These are phyloP conservation scores for Astrephomene gubernaculifera DNA, from an alignment of 139 green algal species.

Conservation along the genomic window DNA sequence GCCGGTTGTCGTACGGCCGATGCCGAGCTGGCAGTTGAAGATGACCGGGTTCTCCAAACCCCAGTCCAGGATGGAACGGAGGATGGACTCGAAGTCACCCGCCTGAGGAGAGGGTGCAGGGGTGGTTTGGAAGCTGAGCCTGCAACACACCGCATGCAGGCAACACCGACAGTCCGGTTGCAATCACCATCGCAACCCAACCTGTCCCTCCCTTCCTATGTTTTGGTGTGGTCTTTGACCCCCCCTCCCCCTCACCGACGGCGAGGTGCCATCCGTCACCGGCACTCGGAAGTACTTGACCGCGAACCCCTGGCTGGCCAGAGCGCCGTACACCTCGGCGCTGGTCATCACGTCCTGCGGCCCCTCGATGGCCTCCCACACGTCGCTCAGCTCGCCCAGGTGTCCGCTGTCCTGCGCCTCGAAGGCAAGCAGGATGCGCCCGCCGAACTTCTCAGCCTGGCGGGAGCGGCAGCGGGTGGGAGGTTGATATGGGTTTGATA, in stretches of 20 bases:
- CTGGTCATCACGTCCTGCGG: conserved; percentile 78
- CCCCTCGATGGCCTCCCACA: conserved; percentile 74
- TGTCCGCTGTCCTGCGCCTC: conserved; percentile 64
- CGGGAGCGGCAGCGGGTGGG: background rate
- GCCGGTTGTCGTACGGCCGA: conserved; percentile 91
- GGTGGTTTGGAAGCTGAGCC: too few relatives aligned
- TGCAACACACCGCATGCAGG: too few relatives aligned
- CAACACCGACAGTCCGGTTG: too few relatives aligned
- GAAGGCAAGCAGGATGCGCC: conserved; percentile 83
- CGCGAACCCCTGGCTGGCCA: conserved; percentile 67
- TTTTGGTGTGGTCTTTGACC: background rate
- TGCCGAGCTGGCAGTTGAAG: conserved; percentile 95
- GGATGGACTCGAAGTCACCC: conserved; percentile 72
- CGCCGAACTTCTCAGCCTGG: conserved; percentile 63
- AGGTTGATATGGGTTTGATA: background rate
- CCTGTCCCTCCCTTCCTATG: background rate
- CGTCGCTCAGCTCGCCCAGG: conserved; percentile 55
- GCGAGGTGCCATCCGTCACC: conserved; percentile 87
- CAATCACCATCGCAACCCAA: background rate
- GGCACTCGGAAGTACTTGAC: conserved; percentile 82
- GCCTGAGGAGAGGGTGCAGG: conserved; percentile 35
- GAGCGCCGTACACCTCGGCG: conserved; percentile 72
- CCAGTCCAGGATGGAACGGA: conserved; percentile 52
- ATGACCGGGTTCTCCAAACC: conserved; percentile 69
- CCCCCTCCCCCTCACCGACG: conserved; percentile 41